Conservation (phyloP, 192 early-diverging fungal species). For the Linnemannia elongata region DNA sequence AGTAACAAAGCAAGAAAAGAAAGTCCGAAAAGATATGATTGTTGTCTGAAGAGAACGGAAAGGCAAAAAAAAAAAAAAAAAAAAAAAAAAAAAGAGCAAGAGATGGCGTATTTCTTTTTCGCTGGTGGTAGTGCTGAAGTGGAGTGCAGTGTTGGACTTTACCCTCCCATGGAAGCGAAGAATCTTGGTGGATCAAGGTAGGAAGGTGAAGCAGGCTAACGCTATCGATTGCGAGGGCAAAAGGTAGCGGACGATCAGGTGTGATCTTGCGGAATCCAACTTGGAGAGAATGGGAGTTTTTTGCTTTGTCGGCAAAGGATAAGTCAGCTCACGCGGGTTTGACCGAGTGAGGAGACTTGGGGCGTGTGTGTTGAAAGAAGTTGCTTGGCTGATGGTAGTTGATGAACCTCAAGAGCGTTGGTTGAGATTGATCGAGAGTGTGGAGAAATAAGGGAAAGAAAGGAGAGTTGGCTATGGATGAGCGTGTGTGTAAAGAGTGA, state of each 20-base stretch:
- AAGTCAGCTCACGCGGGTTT: slow-evolving; percentile 43
- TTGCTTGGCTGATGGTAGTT: neutral
- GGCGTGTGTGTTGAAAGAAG: neutral
- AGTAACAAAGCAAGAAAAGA: neutral
- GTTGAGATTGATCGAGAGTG: neutral
- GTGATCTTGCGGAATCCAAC: slow-evolving; percentile 58
- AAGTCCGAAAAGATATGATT: neutral
- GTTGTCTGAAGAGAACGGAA: neutral
- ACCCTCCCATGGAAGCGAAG: slow-evolving; percentile 48
- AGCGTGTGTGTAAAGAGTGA: neutral
- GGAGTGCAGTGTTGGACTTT: neutral
- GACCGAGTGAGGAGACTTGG: slow-evolving; percentile 35
- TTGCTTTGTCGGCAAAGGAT: slow-evolving; percentile 8
- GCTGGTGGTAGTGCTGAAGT: neutral
- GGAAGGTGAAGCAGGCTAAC: slow-evolving; percentile 9
- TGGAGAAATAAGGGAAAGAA: neutral
- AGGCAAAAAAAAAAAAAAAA: neutral
- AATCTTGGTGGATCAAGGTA: slow-evolving; percentile 47
- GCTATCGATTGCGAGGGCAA: slow-evolving; percentile 60
- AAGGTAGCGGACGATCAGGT: slow-evolving; percentile 55
- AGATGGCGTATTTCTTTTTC: too few relatives aligned
- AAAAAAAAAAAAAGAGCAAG: slow-evolving; percentile 2
- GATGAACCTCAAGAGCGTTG: neutral
- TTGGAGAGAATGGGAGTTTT: slow-evolving; percentile 25
- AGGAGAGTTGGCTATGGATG: neutral